Percentiles rank a stretch among this genome's conserved stretches.
phyloP scores from a whole-genome alignment of 2,329 filamentous ascomycete genomes.

The Chaetomiaceae sp. region DNA sequence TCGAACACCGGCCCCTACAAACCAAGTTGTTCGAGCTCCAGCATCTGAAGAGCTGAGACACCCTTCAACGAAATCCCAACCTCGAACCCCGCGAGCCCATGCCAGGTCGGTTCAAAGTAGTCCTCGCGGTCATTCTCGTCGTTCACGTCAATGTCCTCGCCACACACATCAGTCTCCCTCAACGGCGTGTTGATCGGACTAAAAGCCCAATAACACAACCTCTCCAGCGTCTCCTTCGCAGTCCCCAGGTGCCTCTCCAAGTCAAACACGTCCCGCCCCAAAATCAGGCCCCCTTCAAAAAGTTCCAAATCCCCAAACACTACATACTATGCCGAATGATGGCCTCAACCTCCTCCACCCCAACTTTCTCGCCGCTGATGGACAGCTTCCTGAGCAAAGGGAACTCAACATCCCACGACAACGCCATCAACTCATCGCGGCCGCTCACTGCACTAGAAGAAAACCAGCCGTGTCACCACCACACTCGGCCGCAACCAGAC shows the following conservation, averaged over 20 bases:
- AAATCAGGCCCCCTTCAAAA: background rate
- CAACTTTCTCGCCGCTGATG: background rate
- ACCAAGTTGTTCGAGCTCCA: constrained; percentile 1
- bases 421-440: background rate
- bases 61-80: background rate
- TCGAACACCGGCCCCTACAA: constrained; percentile 6
- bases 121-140: background rate
- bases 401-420: constrained; percentile 2
- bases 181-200: background rate
- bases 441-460: too few relatives aligned
- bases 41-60: background rate
- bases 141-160: too few relatives aligned
- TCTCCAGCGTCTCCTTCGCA: constrained; percentile 1
- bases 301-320: constrained; percentile 3
- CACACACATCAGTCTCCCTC: background rate
- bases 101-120: background rate
- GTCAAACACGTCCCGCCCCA: background rate
- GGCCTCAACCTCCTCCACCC: background rate
- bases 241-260: background rate
- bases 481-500: background rate
- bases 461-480: background rate
- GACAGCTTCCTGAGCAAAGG: background rate
- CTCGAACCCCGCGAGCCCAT: background rate
- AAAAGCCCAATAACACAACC: constrained; percentile 2
- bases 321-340: constrained; percentile 3